Percentiles rank a stretch among this genome's conserved stretches.
Conservation (phyloP, 2,329 filamentous ascomycete species). For the Colletotrichum liaoningense region DNA sequence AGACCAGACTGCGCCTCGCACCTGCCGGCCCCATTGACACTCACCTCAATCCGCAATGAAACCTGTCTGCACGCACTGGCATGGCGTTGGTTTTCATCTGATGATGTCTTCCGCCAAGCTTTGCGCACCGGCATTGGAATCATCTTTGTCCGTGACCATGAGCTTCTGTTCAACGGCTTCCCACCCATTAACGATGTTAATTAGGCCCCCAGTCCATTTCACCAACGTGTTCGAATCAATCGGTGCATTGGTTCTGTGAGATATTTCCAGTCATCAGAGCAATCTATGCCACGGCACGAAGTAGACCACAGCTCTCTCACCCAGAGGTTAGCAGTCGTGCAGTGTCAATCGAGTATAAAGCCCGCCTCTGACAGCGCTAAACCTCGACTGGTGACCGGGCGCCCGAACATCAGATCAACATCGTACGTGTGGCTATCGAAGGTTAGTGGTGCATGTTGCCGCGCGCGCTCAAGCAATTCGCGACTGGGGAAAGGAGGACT, state of each 20-base stretch:
- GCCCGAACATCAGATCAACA: constrained; percentile 28
- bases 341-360: background rate
- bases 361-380: constrained; percentile 8
- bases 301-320: too few species aligned
- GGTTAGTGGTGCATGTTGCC: constrained; percentile 15
- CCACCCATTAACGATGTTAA: background rate
- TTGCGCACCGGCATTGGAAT: constrained; percentile 14
- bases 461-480: background rate
- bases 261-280: too few species aligned
- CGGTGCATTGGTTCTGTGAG: background rate
- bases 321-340: background rate
- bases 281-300: background rate
- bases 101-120: constrained; percentile 13
- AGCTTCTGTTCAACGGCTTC: background rate
- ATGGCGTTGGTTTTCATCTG: constrained; percentile 7
- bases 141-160: constrained; percentile 12
- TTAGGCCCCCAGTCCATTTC: background rate
- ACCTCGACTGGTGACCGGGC: constrained; percentile 8
- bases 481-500: background rate
- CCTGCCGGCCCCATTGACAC: background rate
- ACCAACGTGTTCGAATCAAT: background rate
- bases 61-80: constrained; percentile 9
- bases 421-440: constrained; percentile 7
- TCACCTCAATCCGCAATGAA: constrained; percentile 11
- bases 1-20: constrained; percentile 17